Evolutionary conservation across 192 early-diverging fungal species (phyloP), one percentile per base, ranked within the genome.

Genomic region (Backusella liffmaniae): DNA sequence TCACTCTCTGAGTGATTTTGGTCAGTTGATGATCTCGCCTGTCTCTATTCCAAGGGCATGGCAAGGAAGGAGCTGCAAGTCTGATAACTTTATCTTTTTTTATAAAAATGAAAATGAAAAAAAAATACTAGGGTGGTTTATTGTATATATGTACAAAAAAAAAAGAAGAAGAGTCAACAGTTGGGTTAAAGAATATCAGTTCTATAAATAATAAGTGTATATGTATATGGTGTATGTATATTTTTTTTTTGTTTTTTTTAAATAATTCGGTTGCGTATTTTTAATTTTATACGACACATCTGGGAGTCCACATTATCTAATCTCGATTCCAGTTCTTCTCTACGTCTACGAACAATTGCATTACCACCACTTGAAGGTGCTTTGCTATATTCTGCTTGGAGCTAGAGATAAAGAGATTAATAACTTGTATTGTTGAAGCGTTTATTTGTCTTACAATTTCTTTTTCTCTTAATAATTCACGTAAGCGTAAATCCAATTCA

Each of bases 371-470:
- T 78, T 44, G 84, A 78, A n/a, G 86, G 86, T 32, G 84, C 82
- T 73, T 84, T 84, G 73, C 83, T 84, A 73, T 84, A 72, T 67
- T 87, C 86, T 29, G 83, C 80, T 73, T 87, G 86, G 5, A 87
- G 78, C 80, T 86, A 71, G 37, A 32, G 30, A 34, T 3, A 23
- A 15, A n/a, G 36, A 6, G 16, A 68, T 68, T 68, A 37, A 23
- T 21, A 39, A 26, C 21, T 12, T 62, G 9, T 21, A 32, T 32
- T 32, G 18, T 10, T 21, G 3, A 13, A 13, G 4, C 16, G 36
- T 35, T 18, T 30, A 32, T 30, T 15, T 29, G 15, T 67, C 73
- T 62, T 74, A 74, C 73, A 23, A 74, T 37, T 74, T 74, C 73
- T 74, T 74, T 74, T n/a, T 74, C 73, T 65, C 56, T 39, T 37